phyloP scores from a whole-genome alignment of 2,329 filamentous ascomycete genomes.

The Cytospora paraplurivora region DNA sequence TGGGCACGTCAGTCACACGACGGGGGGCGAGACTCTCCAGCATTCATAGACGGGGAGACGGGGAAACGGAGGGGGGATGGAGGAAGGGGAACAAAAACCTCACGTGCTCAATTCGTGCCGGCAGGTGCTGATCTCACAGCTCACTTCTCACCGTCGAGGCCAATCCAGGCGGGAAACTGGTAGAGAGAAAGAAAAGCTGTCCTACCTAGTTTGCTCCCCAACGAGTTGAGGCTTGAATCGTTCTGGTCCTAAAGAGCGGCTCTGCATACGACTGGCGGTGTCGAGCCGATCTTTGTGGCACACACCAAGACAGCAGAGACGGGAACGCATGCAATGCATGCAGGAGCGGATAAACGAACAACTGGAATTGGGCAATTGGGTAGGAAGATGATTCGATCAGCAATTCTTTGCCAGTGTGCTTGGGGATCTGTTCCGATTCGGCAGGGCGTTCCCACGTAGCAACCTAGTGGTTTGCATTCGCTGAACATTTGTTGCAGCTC shows the following conservation, averaged over 20 bases:
- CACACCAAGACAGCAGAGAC: not conserved
- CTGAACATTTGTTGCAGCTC: too few species aligned
- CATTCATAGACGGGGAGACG: not conserved
- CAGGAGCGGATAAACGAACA: not conserved
- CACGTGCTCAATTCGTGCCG: too few species aligned
- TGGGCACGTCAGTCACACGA: not conserved
- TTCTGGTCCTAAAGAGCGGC: not conserved
- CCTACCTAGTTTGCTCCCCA: not conserved
- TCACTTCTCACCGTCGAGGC: too few species aligned
- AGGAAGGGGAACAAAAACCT: not conserved
- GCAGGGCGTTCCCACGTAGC: not conserved
- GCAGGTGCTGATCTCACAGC: too few species aligned
- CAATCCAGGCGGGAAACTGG: too few species aligned
- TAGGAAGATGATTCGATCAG: not conserved
- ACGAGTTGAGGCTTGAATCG: not conserved
- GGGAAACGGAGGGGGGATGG: not conserved
- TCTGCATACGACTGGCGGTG: not conserved
- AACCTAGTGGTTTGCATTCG: not conserved
- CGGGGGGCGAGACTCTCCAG: not conserved
- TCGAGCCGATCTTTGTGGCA: not conserved
- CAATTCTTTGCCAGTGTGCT: not conserved
- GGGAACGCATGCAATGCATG: not conserved
- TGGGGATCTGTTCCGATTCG: not conserved
- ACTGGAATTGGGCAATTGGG: not conserved
- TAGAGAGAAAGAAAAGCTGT: not conserved